Evolutionary conservation across 768 basidiomycete genomes (phyloP).

Genomic region (Tulasnella sp.): DNA sequence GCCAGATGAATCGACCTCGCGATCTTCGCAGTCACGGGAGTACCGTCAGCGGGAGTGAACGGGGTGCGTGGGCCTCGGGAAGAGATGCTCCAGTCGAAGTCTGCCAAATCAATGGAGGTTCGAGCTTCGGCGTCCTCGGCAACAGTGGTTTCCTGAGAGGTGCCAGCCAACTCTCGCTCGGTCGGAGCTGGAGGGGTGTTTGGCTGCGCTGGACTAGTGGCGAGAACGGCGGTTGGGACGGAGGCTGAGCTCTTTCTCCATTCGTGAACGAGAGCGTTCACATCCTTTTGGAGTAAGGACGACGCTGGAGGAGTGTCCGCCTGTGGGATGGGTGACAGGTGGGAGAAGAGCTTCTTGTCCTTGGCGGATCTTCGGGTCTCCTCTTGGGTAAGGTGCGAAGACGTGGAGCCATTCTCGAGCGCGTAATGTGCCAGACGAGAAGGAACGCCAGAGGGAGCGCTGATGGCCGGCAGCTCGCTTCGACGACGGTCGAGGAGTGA

Average conservation of each 20-base stretch:
- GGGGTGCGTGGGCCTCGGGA: conserved; percentile 56
- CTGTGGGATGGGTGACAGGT: conserved; percentile 60
- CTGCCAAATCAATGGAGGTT: conserved; percentile 55
- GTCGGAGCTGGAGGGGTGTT: conserved; percentile 20
- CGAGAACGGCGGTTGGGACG: conserved; percentile 46
- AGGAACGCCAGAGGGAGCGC: conserved; percentile 1
- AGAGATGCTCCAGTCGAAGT: conserved; percentile 67
- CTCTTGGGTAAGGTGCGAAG: neutral
- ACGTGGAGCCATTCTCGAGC: neutral
- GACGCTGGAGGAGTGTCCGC: conserved; percentile 46
- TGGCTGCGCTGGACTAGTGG: conserved; percentile 35
- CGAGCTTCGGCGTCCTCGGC: neutral
- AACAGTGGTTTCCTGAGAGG: neutral
- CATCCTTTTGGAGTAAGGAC: conserved; percentile 48
- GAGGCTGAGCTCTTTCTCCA: conserved; percentile 61
- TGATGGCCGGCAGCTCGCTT: conserved; percentile 15
- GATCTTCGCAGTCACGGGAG: conserved; percentile 42
- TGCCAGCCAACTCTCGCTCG: neutral
- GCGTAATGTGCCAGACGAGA: neutral
- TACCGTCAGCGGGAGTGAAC: conserved; percentile 30
- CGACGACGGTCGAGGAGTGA: conserved; percentile 61
- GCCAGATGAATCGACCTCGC: conserved; percentile 57
- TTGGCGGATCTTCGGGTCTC: neutral
- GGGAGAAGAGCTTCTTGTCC: conserved; percentile 31
- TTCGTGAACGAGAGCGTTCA: conserved; percentile 57